phyloP scores from a whole-genome alignment of 352 stramenopile genomes.

The Pythium guiyangense region DNA sequence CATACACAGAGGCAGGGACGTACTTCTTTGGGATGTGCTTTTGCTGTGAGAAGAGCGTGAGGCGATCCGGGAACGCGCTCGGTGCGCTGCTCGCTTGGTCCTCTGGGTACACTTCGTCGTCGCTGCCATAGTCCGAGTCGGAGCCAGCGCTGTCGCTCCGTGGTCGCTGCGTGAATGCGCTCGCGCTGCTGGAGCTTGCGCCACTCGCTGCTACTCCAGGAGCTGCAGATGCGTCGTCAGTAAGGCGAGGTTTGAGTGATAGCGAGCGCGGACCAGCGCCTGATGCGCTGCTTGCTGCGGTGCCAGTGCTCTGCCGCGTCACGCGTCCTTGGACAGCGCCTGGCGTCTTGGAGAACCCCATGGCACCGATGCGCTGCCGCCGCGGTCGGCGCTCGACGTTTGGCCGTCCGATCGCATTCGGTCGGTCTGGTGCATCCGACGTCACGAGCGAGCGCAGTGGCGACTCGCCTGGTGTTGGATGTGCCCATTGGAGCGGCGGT shows the following conservation, averaged over 20 bases:
- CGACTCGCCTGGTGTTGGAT: constrained; percentile 2
- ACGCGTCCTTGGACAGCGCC: constrained; percentile 3
- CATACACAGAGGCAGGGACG: neutral
- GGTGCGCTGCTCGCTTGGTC: constrained; percentile 14
- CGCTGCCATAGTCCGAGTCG: constrained; percentile 38
- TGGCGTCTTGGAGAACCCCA: constrained; percentile 28
- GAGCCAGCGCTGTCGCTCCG: constrained; percentile 41
- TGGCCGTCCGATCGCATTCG: constrained; percentile 2
- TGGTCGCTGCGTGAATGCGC: constrained; percentile 15
- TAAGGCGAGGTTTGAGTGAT: constrained; percentile 31
- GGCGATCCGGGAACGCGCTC: constrained; percentile 35
- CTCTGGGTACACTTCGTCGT: constrained; percentile 71
- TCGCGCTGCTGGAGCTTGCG: constrained; percentile 3
- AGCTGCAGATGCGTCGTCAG: constrained; percentile 4
- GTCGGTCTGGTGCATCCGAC: constrained; percentile 6
- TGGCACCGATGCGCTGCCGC: constrained; percentile 47
- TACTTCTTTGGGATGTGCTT: constrained; percentile 31
- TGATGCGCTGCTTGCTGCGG: constrained; percentile 11
- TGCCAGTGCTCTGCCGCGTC: constrained; percentile 12
- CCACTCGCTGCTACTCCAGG: constrained; percentile 6
- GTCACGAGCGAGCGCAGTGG: constrained; percentile 1
- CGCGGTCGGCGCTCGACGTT: constrained; percentile 28
- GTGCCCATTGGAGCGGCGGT: neutral
- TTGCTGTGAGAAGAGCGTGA: constrained; percentile 9
- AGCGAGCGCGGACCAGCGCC: constrained; percentile 11